These are phyloP conservation scores for Pyrenopolyporus hunteri DNA, from an alignment of 495 filamentous ascomycete species.

Conservation along the genomic window DNA sequence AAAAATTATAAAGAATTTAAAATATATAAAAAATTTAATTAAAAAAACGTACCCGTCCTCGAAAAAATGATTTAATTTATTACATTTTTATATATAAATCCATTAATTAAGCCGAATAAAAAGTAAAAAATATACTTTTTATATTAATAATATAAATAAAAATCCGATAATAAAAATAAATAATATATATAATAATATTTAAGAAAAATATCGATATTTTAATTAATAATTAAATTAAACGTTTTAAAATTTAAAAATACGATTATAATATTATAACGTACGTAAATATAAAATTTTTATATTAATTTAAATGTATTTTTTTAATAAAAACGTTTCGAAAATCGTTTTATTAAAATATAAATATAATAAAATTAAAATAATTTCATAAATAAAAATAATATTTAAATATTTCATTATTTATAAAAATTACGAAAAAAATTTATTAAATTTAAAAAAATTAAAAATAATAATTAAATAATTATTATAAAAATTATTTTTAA, in stretches of 20 bases:
- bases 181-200: not conserved
- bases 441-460: not conserved
- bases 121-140: not conserved
- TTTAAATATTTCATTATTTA: not conserved
- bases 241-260: not conserved
- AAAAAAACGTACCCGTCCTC: too few species aligned
- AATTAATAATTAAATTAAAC: not conserved
- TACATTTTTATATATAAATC: too few species aligned
- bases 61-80: too few species aligned
- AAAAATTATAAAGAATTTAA: too few species aligned
- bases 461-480: too few species aligned
- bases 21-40: too few species aligned
- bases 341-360: not conserved
- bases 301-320: not conserved
- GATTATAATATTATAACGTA: not conserved
- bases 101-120: too few species aligned
- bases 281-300: not conserved
- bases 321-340: too few species aligned
- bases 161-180: not conserved
- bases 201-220: not conserved
- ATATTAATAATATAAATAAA: not conserved
- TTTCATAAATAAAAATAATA: not conserved
- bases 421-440: not conserved
- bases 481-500: too few species aligned
- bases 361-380: not conserved